These are phyloP conservation scores for Venturia nashicola DNA, from an alignment of 2,329 filamentous ascomycete genomes.

Conservation along the genomic window DNA sequence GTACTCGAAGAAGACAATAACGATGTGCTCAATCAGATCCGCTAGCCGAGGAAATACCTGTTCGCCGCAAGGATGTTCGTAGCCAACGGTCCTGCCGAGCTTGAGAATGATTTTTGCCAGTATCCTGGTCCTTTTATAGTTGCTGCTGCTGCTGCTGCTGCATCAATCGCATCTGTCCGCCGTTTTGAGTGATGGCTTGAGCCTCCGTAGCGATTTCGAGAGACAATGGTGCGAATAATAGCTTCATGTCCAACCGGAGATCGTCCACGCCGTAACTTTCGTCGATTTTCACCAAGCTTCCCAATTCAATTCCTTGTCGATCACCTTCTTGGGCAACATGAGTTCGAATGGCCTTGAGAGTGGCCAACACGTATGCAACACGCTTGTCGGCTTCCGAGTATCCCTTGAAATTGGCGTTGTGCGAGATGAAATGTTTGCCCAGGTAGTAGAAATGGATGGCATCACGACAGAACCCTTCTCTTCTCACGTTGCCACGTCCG, in stretches of 20 bases:
- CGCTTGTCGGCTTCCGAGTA: constrained; percentile 45
- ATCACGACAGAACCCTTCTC: constrained; percentile 59
- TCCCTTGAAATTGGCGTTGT: constrained; percentile 29
- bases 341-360: constrained; percentile 47
- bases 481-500: constrained; percentile 14
- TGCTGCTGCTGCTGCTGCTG: not conserved
- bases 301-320: constrained; percentile 50
- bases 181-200: not conserved
- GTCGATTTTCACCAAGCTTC: constrained; percentile 57
- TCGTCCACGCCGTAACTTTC: constrained; percentile 51
- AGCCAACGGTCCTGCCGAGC: not conserved
- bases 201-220: not conserved
- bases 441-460: constrained; percentile 64
- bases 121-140: not conserved
- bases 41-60: not conserved
- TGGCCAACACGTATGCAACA: constrained; percentile 46
- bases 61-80: not conserved
- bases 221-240: constrained; percentile 1
- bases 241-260: constrained; percentile 33
- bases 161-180: not conserved
- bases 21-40: no score
- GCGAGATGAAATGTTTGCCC: constrained; percentile 41
- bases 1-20: not conserved
- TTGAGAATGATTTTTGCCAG: not conserved
- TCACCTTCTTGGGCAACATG: constrained; percentile 38